Evolutionary conservation across 2,329 filamentous ascomycete species (phyloP), one percentile per base, ranked within the genome.

Genomic region (Emmonsiellopsis sp.): DNA sequence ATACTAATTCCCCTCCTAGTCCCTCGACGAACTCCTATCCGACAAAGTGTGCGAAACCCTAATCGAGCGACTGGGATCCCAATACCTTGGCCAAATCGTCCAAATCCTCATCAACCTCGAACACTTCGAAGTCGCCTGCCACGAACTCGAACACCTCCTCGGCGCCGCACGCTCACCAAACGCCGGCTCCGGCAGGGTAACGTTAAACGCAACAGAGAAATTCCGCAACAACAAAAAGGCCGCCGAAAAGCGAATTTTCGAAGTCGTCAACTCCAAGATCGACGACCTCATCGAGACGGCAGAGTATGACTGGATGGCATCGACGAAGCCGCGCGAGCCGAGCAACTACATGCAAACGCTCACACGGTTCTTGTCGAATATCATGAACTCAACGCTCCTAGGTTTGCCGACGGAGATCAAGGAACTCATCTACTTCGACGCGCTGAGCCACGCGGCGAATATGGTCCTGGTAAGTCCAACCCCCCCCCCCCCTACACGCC

Each of bases 91-190:
- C 2, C 93, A 98, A 68, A 97, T 98, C 59, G 93, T 98, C 27
- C 93, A 98, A 67, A 98, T 98, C 61, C 77, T 98, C 51, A 98
- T 95, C 64, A 98, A 98, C 65, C 74, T 98, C 14, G 92, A 97
- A 67, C 90, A 98, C 69, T 97, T 98, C 67, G 92, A 97, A 71
- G 88, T 82, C 47, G 93, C 93, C 5, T 97, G 93, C 66, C 82
- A 84, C 61, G 90, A 97, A 64, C 78, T 98, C 0, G 91, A 98
- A 72, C 81, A 86, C 54, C 78, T 96, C 2, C 79, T 98, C 39
- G 89, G 92, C 51, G 81, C 88, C 62, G 90, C 90, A 2, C 83
- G 92, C 49, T 91, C 88, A 6, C 89, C 88, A 5, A 85, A 83
- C 10, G 88, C 87, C 1, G 86, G 60, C 2, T 65, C 87, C 2